A percentile compares a stretch with the other conserved stretches of the same genome.
Evolutionary conservation across 805 yeast genomes (phyloP).

Genomic region (Teunomyces aglyptinius): DNA sequence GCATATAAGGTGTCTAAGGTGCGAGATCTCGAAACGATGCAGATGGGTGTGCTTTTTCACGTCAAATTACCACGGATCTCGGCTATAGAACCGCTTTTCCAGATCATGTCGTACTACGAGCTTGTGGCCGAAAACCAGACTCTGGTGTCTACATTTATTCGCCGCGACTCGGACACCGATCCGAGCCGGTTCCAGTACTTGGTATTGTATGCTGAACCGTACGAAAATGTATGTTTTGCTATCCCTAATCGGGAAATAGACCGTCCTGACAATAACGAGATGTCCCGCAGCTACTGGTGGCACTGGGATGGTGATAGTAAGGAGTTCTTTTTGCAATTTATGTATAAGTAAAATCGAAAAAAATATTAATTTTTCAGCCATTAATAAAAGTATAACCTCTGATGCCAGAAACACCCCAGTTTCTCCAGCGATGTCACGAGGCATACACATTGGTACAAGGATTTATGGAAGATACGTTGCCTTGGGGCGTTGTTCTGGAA

Average conservation of each 20-base stretch:
- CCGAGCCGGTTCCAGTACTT: conserved; percentile 59
- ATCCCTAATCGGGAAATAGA: conserved; percentile 60
- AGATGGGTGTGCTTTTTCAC: conserved; percentile 65
- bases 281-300: conserved; percentile 52
- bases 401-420: conserved; percentile 9
- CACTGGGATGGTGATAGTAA: conserved; percentile 70
- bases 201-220: conserved; percentile 86
- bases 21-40: conserved; percentile 55
- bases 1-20: conserved; percentile 65
- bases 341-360: conserved; percentile 35
- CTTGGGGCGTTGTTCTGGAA: conserved; percentile 22
- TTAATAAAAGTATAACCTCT: background rate
- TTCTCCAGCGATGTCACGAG: conserved; percentile 25
- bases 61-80: conserved; percentile 53
- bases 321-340: conserved; percentile 68
- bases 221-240: conserved; percentile 74
- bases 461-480: conserved; percentile 28
- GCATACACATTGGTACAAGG: conserved; percentile 31
- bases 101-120: conserved; percentile 81
- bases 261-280: conserved; percentile 25
- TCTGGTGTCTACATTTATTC: conserved; percentile 23
- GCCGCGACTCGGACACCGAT: conserved; percentile 15
- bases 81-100: conserved; percentile 54
- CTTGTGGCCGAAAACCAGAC: conserved; percentile 41
- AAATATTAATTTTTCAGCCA: background rate